Percentiles rank a stretch among this genome's conserved stretches.
phyloP scores from a whole-genome alignment of 2,329 filamentous ascomycete genomes.

The Fusarium buxicola region DNA sequence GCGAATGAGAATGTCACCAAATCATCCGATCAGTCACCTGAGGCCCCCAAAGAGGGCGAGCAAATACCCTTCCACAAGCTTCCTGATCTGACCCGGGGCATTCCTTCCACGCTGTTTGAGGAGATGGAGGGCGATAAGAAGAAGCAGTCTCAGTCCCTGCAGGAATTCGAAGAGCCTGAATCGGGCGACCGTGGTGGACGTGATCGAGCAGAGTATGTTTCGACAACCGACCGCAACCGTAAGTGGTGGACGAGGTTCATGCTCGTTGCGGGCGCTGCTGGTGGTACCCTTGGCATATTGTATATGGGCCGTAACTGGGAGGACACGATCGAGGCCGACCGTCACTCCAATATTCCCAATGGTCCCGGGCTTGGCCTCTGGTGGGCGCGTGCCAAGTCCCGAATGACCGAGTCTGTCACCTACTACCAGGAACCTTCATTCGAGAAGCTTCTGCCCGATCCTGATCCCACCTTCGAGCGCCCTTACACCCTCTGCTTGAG shows the following conservation, averaged over 20 bases:
- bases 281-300: conserved; percentile 67
- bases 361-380: conserved; percentile 82
- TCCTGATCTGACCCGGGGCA: conserved; percentile 92
- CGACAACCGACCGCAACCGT: conserved; percentile 86
- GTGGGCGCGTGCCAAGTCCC: conserved; percentile 83
- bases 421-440: conserved; percentile 98
- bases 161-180: conserved; percentile 54
- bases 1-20: conserved; percentile 24
- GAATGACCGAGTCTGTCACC: conserved; percentile 78
- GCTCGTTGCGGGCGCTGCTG: conserved; percentile 70
- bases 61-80: conserved; percentile 73
- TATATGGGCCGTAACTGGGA: conserved; percentile 94
- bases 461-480: conserved; percentile 81
- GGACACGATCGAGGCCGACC: conserved; percentile 77
- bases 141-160: conserved; percentile 49
- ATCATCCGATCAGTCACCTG: conserved; percentile 38
- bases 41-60: conserved; percentile 51
- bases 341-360: conserved; percentile 78
- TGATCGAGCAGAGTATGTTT: conserved; percentile 80
- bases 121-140: conserved; percentile 67
- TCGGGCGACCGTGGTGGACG: conserved; percentile 52
- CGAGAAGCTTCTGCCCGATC: conserved; percentile 88
- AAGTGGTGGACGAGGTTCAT: conserved; percentile 80
- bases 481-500: conserved; percentile 94
- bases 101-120: conserved; percentile 88